Percentiles rank a stretch among this genome's conserved stretches.
phyloP scores from a whole-genome alignment of 2,329 filamentous ascomycete genomes.

The Penicillium sp. region DNA sequence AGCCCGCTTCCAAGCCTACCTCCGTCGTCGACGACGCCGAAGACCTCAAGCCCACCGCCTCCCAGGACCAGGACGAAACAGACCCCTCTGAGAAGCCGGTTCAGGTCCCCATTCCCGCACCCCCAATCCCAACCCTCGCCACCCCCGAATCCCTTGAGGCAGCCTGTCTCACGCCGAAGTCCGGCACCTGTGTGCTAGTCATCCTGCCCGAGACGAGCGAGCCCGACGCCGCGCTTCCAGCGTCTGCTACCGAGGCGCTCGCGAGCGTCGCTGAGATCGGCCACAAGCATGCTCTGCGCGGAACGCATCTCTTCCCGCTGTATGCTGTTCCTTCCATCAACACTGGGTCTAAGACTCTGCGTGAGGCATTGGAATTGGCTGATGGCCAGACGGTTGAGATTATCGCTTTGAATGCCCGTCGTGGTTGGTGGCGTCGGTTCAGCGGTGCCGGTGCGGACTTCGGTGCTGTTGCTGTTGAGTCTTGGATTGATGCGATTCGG shows the following conservation, averaged over 20 bases:
- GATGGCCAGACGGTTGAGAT: conserved; percentile 60
- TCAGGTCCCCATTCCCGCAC: conserved; percentile 54
- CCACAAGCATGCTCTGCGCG: conserved; percentile 67
- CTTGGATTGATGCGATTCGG: conserved; percentile 87
- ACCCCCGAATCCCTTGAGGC: conserved; percentile 63
- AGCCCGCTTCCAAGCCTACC: conserved; percentile 47
- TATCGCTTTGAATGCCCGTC: conserved; percentile 78
- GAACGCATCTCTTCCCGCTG: conserved; percentile 76
- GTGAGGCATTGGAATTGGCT: conserved; percentile 61
- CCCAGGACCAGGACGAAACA: conserved; percentile 33
- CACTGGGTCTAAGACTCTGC: conserved; percentile 54
- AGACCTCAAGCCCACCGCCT: conserved; percentile 49
- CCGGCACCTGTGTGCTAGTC: conserved; percentile 78
- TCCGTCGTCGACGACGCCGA: conserved; percentile 45
- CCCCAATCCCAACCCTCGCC: conserved; percentile 64
- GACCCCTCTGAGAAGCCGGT: conserved; percentile 36
- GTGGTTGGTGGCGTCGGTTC: conserved; percentile 81
- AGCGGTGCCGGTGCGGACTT: conserved; percentile 51
- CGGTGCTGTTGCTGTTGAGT: conserved; percentile 61
- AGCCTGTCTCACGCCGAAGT: conserved; percentile 71
- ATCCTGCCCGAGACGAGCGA: conserved; percentile 59
- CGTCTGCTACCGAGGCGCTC: conserved; percentile 53
- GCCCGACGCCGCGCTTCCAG: conserved; percentile 48
- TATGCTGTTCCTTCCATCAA: conserved; percentile 68
- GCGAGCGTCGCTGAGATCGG: conserved; percentile 68